Evolutionary conservation across 2,329 filamentous ascomycete species (phyloP).

Genomic region (Penicillium sp.): DNA sequence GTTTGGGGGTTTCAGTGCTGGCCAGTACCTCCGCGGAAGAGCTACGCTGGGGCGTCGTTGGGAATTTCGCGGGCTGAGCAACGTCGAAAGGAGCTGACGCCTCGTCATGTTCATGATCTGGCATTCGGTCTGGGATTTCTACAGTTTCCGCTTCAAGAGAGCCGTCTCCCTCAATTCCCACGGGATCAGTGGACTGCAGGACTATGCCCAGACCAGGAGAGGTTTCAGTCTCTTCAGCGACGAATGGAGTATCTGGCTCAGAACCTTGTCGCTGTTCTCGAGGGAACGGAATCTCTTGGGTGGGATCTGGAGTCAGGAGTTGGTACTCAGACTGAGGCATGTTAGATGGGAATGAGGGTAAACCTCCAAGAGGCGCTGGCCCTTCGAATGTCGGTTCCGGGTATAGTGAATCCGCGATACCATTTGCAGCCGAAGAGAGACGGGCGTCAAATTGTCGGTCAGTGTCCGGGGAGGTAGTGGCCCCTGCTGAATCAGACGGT

Average conservation of each 20-base stretch:
- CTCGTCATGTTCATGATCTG: not conserved
- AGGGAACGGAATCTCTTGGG: conserved; percentile 18
- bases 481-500: not conserved
- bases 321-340: conserved; percentile 8
- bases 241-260: not conserved
- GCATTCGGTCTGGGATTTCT: not conserved
- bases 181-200: not conserved
- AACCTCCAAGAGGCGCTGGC: not conserved
- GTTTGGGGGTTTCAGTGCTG: not conserved
- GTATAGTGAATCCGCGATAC: not conserved
- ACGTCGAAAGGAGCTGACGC: not conserved
- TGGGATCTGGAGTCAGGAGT: conserved; percentile 23
- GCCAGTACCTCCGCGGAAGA: conserved; percentile 2
- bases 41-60: not conserved
- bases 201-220: not conserved
- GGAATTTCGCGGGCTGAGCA: not conserved
- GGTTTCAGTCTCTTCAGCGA: not conserved
- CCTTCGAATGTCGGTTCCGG: not conserved
- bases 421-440: not conserved
- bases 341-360: not conserved
- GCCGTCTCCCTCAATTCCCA: not conserved
- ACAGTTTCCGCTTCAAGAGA: not conserved
- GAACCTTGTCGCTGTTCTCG: not conserved
- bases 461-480: not conserved
- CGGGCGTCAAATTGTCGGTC: not conserved